Percentiles rank a stretch among this genome's conserved stretches.
Evolutionary conservation across 441 rosid genomes (phyloP).

Genomic region (Francoa sonchifolia): DNA sequence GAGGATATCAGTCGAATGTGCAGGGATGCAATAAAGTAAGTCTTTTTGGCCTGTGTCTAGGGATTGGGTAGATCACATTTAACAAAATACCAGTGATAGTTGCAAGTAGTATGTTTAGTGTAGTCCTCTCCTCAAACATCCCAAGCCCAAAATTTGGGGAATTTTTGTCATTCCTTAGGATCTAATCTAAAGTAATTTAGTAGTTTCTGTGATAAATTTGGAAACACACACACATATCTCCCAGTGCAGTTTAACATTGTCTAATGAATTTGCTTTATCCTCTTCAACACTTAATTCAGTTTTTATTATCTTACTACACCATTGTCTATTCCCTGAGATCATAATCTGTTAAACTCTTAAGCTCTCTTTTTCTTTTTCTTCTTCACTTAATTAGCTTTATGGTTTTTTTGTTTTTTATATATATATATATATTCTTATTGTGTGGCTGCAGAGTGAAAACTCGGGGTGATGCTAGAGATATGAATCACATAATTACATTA

Average conservation of each 20-base stretch:
- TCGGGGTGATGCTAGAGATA: slow-evolving; percentile 66
- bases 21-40: slow-evolving; percentile 97
- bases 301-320: too few species aligned
- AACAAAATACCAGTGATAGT: too few species aligned
- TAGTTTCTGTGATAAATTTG: not conserved
- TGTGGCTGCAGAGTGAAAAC: slow-evolving; percentile 57
- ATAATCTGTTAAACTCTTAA: too few species aligned
- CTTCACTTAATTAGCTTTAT: not conserved
- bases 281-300: too few species aligned
- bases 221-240: not conserved
- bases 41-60: slow-evolving; percentile 7
- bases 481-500: slow-evolving; percentile 55
- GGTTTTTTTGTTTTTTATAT: not conserved
- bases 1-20: slow-evolving; percentile 98
- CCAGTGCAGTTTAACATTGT: not conserved
- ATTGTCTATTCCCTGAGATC: too few species aligned
- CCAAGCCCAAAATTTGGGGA: too few species aligned
- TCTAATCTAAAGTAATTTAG: not conserved
- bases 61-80: too few species aligned
- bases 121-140: too few species aligned
- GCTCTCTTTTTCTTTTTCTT: not conserved
- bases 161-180: not conserved
- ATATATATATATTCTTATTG: slow-evolving; percentile 6
- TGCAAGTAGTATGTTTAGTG: too few species aligned
- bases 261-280: too few species aligned